A percentile compares a stretch with the other conserved stretches of the same genome.
phyloP scores from a whole-genome alignment of 148 eudicot genomes.

The Camellia lanceoleosa region DNA sequence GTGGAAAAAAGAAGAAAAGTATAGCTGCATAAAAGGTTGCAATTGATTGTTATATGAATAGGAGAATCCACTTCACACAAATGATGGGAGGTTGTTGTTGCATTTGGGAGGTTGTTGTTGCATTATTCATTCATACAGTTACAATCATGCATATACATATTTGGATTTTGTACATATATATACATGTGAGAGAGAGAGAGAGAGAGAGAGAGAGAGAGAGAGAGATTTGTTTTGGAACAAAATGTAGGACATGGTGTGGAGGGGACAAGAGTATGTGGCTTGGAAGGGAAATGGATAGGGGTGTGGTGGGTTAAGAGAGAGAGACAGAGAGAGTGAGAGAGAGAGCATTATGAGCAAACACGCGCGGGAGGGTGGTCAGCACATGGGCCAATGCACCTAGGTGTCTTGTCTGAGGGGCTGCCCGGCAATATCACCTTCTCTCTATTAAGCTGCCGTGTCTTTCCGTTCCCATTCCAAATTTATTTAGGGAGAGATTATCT shows the following conservation, averaged over 20 bases:
- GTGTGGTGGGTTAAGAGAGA: background rate
- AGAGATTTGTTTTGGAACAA: too few species aligned
- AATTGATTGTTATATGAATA: too few species aligned
- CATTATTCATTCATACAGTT: too few species aligned
- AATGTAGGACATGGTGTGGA: background rate
- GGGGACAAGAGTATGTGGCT: background rate
- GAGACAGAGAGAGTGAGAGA: background rate
- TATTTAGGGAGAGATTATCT: too few species aligned
- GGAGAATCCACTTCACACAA: too few species aligned
- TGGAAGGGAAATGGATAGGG: background rate
- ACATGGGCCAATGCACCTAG: constrained; percentile 1
- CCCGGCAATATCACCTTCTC: background rate
- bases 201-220: background rate
- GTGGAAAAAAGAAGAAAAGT: too few species aligned
- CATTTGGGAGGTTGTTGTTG: too few species aligned
- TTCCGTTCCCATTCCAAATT: background rate
- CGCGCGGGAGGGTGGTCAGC: background rate
- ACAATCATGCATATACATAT: too few species aligned
- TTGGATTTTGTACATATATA: too few species aligned
- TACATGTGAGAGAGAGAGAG: background rate
- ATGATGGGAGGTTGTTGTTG: too few species aligned
- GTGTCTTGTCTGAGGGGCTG: background rate
- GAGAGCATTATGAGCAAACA: background rate
- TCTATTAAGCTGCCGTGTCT: background rate
- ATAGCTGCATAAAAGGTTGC: too few species aligned